Conservation (phyloP, 345 rosid genomes). For the Melaleuca alternifolia region DNA sequence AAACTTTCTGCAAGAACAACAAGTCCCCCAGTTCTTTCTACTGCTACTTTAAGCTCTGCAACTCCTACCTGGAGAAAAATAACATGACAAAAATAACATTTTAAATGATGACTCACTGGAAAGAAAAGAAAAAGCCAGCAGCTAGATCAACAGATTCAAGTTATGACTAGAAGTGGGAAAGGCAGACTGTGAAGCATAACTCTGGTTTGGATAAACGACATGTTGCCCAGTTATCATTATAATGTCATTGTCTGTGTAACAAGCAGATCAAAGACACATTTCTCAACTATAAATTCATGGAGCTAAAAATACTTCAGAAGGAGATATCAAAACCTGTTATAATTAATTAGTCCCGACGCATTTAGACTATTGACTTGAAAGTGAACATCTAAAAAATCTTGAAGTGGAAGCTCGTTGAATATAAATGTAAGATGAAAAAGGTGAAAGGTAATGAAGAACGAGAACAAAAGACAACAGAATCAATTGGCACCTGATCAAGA, state of each 20-base stretch:
- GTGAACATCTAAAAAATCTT: not conserved
- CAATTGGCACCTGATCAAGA: conserved; percentile 64
- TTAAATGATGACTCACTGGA: not conserved
- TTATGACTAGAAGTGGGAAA: not conserved
- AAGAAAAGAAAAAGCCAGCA: not conserved
- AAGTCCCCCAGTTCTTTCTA: conserved; percentile 92
- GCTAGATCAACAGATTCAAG: not conserved
- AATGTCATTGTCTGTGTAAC: not conserved
- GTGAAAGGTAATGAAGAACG: not conserved
- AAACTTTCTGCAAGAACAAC: conserved; percentile 99
- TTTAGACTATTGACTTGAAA: not conserved
- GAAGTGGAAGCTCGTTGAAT: not conserved
- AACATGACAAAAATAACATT: no score
- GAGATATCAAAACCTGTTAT: not conserved
- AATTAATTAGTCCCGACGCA: not conserved
- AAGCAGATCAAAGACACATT: not conserved
- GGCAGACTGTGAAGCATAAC: not conserved
- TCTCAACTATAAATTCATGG: not conserved
- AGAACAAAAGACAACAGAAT: not conserved
- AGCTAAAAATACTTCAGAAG: not conserved
- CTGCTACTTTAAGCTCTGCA: conserved; percentile 89
- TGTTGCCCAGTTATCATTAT: not conserved
- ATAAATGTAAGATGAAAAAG: not conserved
- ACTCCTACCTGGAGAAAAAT: conserved; percentile 60
- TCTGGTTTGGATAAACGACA: not conserved